phyloP scores from a whole-genome alignment of 192 early-diverging fungal genomes.

The Gaertneriomyces semiglobifer region DNA sequence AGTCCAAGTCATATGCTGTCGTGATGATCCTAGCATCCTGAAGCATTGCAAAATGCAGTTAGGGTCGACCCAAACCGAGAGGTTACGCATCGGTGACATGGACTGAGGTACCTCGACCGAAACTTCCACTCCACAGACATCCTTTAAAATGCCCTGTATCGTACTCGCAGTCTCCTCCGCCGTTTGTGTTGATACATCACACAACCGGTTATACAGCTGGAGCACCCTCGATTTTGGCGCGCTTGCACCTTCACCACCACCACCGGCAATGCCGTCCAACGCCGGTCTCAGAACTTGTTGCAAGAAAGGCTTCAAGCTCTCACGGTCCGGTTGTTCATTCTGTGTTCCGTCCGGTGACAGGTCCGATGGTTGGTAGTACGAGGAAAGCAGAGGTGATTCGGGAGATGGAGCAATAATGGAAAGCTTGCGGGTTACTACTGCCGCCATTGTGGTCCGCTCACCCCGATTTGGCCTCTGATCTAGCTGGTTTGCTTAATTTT shows the following conservation, averaged over 20 bases:
- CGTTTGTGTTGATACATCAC: background rate
- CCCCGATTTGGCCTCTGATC: no score
- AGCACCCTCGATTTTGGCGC: background rate
- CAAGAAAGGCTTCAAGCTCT: conserved; percentile 8
- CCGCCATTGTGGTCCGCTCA: no score
- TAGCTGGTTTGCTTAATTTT: no score
- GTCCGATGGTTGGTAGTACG: conserved; percentile 5
- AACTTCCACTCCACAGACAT: conserved; percentile 18
- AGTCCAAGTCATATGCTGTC: conserved; percentile 8
- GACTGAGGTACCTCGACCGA: background rate
- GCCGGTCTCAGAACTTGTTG: conserved; percentile 18
- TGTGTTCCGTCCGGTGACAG: background rate
- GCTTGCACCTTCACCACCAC: background rate
- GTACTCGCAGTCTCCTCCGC: background rate
- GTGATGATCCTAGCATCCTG: conserved; percentile 17
- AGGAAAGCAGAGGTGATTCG: conserved; percentile 10
- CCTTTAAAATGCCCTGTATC: background rate
- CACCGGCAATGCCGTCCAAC: conserved; percentile 3
- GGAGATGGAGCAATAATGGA: conserved; percentile 15
- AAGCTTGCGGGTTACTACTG: background rate
- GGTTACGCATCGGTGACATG: background rate
- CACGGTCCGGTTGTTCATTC: background rate
- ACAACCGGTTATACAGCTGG: background rate
- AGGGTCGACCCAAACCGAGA: background rate
- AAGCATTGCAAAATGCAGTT: background rate